These are phyloP conservation scores for Mucor racemosus DNA, from an alignment of 371 early-diverging fungal species.

Conservation along the genomic window DNA sequence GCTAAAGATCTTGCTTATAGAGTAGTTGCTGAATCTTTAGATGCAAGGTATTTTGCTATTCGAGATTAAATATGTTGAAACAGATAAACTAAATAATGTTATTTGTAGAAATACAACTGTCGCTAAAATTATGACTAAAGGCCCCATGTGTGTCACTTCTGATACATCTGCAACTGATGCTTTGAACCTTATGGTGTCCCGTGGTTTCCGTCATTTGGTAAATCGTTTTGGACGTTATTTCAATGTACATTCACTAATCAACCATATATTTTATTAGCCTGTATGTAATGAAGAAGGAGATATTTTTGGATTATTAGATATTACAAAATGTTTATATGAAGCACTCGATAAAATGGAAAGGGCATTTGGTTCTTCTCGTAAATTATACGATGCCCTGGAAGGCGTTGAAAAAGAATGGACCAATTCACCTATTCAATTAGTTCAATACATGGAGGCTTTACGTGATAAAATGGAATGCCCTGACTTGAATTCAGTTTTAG, in stretches of 20 bases:
- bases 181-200: slow-evolving; percentile 90
- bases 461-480: slow-evolving; percentile 84
- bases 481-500: slow-evolving; percentile 77
- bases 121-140: slow-evolving; percentile 87
- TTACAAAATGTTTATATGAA: slow-evolving; percentile 95
- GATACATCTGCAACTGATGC: slow-evolving; percentile 90
- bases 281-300: slow-evolving; percentile 92
- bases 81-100: background rate
- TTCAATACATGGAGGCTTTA: slow-evolving; percentile 58
- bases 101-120: slow-evolving; percentile 56
- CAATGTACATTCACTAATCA: background rate
- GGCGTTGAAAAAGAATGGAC: slow-evolving; percentile 91
- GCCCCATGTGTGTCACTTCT: slow-evolving; percentile 86
- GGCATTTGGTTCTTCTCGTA: slow-evolving; percentile 87
- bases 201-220: slow-evolving; percentile 93
- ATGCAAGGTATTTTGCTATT: slow-evolving; percentile 33
- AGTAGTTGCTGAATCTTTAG: slow-evolving; percentile 41
- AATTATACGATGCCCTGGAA: slow-evolving; percentile 89
- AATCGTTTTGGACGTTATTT: slow-evolving; percentile 8
- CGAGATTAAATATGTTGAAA: background rate
- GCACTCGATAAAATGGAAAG: slow-evolving; percentile 94
- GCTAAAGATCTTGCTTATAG: slow-evolving; percentile 51
- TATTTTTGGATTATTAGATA: slow-evolving; percentile 93
- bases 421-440: slow-evolving; percentile 38
- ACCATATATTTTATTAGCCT: slow-evolving; percentile 55